A percentile compares a stretch with the other conserved stretches of the same genome.
These are phyloP conservation scores for Dendryphion nanum DNA, from an alignment of 2,329 filamentous ascomycete genomes.

Conservation along the genomic window DNA sequence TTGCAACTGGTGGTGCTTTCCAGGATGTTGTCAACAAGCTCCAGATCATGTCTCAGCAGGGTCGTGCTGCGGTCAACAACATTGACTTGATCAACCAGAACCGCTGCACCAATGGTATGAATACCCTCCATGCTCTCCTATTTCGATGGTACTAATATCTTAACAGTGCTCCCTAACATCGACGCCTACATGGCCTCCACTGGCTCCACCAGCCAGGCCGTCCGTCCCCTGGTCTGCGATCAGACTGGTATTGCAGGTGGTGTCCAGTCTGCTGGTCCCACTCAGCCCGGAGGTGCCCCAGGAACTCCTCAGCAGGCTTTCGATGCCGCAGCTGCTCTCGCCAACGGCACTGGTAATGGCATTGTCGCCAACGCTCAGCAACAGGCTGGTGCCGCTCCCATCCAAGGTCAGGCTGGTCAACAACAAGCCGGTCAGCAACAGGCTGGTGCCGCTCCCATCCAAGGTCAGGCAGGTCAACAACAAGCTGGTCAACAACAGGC, in stretches of 20 bases:
- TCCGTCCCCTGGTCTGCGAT: slow-evolving; percentile 31
- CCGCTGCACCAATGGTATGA: slow-evolving; percentile 32
- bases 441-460: slow-evolving; percentile 1
- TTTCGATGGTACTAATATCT: slow-evolving; percentile 6
- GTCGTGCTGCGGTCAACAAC: slow-evolving; percentile 28
- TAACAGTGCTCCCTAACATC: slow-evolving; percentile 34
- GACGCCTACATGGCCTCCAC: slow-evolving; percentile 37
- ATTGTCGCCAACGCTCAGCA: slow-evolving; percentile 16
- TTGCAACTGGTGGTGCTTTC: slow-evolving; percentile 37
- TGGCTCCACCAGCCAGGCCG: slow-evolving; percentile 26
- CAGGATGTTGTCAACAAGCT: slow-evolving; percentile 41
- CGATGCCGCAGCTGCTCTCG: slow-evolving; percentile 25
- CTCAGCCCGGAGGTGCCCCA: slow-evolving; percentile 26
- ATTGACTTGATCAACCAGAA: slow-evolving; percentile 39
- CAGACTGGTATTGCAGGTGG: slow-evolving; percentile 34
- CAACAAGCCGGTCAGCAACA: not conserved
- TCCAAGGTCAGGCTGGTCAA: slow-evolving; percentile 3
- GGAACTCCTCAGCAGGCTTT: slow-evolving; percentile 32
- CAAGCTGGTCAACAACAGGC: not conserved
- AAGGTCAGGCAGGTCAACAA: slow-evolving; percentile 2
- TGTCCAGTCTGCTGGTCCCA: slow-evolving; percentile 29
- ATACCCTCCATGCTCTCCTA: not conserved
- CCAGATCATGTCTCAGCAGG: slow-evolving; percentile 35
- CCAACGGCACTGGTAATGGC: slow-evolving; percentile 29
- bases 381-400: slow-evolving; percentile 7